Conservation (phyloP, 2,329 filamentous ascomycete genomes). For the Echinosphaeria canescens region DNA sequence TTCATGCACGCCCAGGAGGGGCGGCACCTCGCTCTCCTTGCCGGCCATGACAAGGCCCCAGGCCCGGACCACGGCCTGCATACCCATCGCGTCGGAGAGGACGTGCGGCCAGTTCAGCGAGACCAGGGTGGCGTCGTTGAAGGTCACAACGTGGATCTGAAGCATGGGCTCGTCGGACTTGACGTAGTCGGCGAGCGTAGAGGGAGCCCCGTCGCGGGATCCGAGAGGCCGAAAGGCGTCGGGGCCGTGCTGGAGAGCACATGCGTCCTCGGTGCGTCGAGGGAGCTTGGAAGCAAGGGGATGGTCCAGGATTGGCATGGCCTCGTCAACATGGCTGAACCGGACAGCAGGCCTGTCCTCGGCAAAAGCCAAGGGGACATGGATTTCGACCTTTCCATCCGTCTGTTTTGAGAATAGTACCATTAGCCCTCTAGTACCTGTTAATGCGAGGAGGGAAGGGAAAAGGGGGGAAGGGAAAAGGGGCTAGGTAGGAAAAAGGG, state of each 20-base stretch:
- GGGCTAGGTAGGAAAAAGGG: too few species aligned
- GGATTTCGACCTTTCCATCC: constrained; percentile 15
- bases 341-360: constrained; percentile 15
- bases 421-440: too few species aligned
- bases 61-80: constrained; percentile 14
- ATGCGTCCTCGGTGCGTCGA: constrained; percentile 6
- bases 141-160: constrained; percentile 20
- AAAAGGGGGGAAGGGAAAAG: too few species aligned
- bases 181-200: constrained; percentile 14
- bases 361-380: constrained; percentile 15
- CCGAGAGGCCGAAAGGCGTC: constrained; percentile 7
- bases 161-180: constrained; percentile 18
- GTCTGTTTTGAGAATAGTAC: constrained; percentile 3
- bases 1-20: constrained; percentile 10
- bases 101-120: constrained; percentile 21
- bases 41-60: constrained; percentile 22
- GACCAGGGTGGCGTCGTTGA: constrained; percentile 23
- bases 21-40: constrained; percentile 13
- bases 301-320: constrained; percentile 14
- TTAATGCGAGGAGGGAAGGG: too few species aligned
- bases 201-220: constrained; percentile 7
- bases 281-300: constrained; percentile 14
- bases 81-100: constrained; percentile 21
- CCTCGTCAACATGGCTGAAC: constrained; percentile 13
- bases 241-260: constrained; percentile 8